Evolutionary conservation across 2,329 filamentous ascomycete genomes (phyloP).

Genomic region (Sporothrix schenckii): DNA sequence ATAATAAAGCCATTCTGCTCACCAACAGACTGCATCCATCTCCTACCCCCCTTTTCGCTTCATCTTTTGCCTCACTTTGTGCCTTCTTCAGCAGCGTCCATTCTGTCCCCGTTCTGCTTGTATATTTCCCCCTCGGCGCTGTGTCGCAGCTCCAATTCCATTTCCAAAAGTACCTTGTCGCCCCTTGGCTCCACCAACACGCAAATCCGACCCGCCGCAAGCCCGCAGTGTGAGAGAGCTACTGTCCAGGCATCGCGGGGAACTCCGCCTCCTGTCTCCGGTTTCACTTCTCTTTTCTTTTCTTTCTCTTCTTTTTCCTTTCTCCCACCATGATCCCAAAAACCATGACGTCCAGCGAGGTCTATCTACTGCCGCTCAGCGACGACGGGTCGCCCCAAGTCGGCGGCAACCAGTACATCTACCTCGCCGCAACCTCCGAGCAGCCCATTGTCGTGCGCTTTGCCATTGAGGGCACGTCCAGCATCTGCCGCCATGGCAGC

Average conservation of each 20-base stretch:
- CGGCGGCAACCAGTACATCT: slow-evolving; percentile 79
- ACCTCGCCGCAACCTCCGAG: slow-evolving; percentile 73
- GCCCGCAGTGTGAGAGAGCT: slow-evolving; percentile 14
- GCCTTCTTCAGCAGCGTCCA: neutral
- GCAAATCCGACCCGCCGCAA: slow-evolving; percentile 22
- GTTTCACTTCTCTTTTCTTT: neutral
- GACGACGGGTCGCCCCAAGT: slow-evolving; percentile 92
- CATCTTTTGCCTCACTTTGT: neutral
- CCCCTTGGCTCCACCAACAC: slow-evolving; percentile 17
- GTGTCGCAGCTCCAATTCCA: slow-evolving; percentile 10
- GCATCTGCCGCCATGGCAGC: slow-evolving; percentile 90
- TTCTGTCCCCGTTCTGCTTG: neutral
- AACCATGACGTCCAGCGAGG: slow-evolving; percentile 68
- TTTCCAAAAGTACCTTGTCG: neutral
- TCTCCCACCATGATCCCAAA: slow-evolving; percentile 55
- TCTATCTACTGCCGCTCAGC: slow-evolving; percentile 87
- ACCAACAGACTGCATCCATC: slow-evolving; percentile 14
- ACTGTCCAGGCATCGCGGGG: slow-evolving; percentile 3
- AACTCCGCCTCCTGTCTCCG: neutral
- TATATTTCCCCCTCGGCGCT: neutral
- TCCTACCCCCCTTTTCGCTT: neutral
- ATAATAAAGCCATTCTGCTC: neutral
- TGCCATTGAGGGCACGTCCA: slow-evolving; percentile 90
- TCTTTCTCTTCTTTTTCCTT: neutral
- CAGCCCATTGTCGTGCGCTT: slow-evolving; percentile 83